A percentile compares a stretch with the other conserved stretches of the same genome.
phyloP scores from a whole-genome alignment of 805 yeast genomes.

The Schwanniomyces yamadae region DNA sequence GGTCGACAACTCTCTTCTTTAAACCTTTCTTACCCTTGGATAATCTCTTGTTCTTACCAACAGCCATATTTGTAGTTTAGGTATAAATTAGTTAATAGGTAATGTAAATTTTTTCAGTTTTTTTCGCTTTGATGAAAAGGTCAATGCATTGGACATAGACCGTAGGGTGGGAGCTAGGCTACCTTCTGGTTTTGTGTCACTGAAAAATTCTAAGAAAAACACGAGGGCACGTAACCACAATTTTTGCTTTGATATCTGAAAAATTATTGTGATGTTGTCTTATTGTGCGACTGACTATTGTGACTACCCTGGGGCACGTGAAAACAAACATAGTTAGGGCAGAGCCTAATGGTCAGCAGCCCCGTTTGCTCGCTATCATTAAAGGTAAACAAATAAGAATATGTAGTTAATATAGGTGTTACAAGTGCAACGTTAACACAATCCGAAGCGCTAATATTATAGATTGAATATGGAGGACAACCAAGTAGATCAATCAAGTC shows the following conservation, averaged over 20 bases:
- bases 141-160: constrained; percentile 1
- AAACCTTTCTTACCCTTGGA: constrained; percentile 92
- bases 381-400: constrained; percentile 1
- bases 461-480: constrained; percentile 14
- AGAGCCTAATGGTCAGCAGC: neutral
- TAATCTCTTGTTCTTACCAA: constrained; percentile 64
- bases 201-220: constrained; percentile 2
- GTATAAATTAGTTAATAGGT: constrained; percentile 5
- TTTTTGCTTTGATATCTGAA: neutral
- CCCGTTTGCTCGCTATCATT: neutral
- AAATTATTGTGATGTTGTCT: too few species aligned
- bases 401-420: too few species aligned
- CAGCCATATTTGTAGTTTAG: constrained; percentile 47
- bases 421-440: too few species aligned
- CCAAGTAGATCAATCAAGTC: constrained; percentile 33
- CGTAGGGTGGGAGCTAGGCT: constrained; percentile 2
- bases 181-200: constrained; percentile 1
- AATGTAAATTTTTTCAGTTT: constrained; percentile 4
- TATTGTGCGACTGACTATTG: constrained; percentile 2
- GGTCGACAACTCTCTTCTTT: constrained; percentile 99
- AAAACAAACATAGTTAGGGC: neutral
- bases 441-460: too few species aligned
- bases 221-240: constrained; percentile 1
- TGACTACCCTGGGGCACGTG: neutral
- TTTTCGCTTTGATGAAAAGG: constrained; percentile 2